Evolutionary conservation across 495 filamentous ascomycete genomes (phyloP).

Genomic region (Wilcoxina mikolae): DNA sequence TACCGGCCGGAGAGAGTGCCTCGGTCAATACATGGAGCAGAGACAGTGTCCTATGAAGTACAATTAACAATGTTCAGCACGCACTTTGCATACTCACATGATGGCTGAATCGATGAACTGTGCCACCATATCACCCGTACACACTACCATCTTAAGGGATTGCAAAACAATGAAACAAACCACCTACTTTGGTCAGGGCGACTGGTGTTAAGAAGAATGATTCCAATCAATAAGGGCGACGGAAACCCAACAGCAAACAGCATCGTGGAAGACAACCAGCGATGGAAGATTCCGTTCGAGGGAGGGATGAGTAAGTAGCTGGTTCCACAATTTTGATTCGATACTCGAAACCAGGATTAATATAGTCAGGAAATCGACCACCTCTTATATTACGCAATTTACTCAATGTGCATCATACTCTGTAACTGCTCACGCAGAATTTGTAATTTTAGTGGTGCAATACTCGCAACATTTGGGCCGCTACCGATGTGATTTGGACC

Average conservation of each 20-base stretch:
- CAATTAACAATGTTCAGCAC: no score
- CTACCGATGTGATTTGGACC: no score
- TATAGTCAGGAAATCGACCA: neutral
- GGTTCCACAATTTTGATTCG: neutral
- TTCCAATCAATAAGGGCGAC: neutral
- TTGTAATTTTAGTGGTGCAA: no score
- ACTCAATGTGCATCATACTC: neutral
- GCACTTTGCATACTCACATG: no score
- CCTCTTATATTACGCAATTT: neutral
- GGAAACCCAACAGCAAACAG: neutral
- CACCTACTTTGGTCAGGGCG: neutral
- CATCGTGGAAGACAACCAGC: neutral
- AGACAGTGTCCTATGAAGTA: no score
- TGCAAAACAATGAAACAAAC: neutral
- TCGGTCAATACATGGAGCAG: no score
- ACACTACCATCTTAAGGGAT: neutral
- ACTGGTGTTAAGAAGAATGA: neutral
- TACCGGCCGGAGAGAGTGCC: no score
- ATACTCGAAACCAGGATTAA: neutral
- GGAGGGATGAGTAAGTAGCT: neutral
- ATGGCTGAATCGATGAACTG: neutral
- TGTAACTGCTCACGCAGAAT: no score
- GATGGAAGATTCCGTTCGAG: neutral
- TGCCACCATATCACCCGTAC: neutral
- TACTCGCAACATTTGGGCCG: no score